Evolutionary conservation across 257 asterid species (phyloP), one percentile per base, ranked within the genome.

Genomic region (Nicotiana knightiana): DNA sequence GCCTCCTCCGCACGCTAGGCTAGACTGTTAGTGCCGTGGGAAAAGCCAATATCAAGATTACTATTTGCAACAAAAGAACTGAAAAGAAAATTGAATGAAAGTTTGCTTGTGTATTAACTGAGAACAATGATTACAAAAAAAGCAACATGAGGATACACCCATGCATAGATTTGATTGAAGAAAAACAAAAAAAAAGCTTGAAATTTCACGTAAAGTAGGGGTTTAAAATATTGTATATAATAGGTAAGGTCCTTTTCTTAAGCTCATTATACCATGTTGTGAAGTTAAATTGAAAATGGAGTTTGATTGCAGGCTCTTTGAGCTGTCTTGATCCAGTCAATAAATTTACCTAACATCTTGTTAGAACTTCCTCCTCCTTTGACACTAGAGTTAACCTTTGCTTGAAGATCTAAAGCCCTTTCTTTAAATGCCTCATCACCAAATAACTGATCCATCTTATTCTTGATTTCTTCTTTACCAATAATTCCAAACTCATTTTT

Each of bases 261-360:
- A 16, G 24, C 16, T 15, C 15, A 4, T 79, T 71, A 17, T 13
- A 35, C 62, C 24, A 48, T 53, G 57, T 12, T 53, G 18, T 53
- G 18, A 53, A 53, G 16, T 51, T 73, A 24, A 15, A 73, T 48
- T 51, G 43, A 7, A 51, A 16, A 53, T 53, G 58, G 16, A 13
- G 58, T 0, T 53, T 53, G 58, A 53, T 53, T 13, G 15, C 58
- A 53, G 58, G 17, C 43, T 8, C 8, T 83, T 62, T 64, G 80
- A 39, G 81, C 51, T 43, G 51, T 81, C 54, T 86, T 87, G 57
- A 92, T 79, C 94, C 93, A 90, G n/a, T 86, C 84, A 5, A 88
- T 62, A 7, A 89, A 86, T n/a, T 73, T 76, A 32, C 28, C 18
- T n/a, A 92, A 82, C 81, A 90, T 88, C 76, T 71, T 79, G 2